Percentiles rank a stretch among this genome's conserved stretches.
Conservation (phyloP, 371 early-diverging fungal genomes). For the Lichtheimia corymbifera region DNA sequence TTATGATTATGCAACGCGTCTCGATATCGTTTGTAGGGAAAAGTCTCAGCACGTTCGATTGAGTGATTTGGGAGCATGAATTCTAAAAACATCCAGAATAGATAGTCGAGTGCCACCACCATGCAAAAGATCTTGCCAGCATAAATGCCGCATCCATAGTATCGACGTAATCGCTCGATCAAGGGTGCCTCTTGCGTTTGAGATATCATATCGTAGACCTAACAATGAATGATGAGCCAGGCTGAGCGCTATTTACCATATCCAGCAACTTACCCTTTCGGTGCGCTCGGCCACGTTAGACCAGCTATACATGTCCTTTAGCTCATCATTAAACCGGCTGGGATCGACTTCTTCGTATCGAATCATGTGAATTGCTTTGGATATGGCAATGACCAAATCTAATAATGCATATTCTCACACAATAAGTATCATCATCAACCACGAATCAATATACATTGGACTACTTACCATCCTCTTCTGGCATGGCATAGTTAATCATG, state of each 20-base stretch:
- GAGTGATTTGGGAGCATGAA: conserved; percentile 74
- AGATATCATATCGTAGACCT: conserved; percentile 75
- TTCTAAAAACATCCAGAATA: conserved; percentile 82
- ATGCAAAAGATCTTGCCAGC: conserved; percentile 93
- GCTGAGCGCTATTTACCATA: conserved; percentile 5
- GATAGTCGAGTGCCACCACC: conserved; percentile 84
- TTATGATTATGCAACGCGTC: conserved; percentile 17
- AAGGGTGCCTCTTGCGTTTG: conserved; percentile 68
- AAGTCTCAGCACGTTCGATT: conserved; percentile 73
- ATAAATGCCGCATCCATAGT: conserved; percentile 88
- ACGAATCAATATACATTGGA: background rate
- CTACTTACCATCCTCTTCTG: conserved; percentile 83
- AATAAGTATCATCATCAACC: background rate
- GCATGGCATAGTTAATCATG: conserved; percentile 94
- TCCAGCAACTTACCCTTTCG: conserved; percentile 58
- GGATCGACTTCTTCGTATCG: conserved; percentile 72
- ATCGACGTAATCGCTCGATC: conserved; percentile 82
- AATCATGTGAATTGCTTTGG: conserved; percentile 75
- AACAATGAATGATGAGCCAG: conserved; percentile 1
- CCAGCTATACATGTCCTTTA: conserved; percentile 96
- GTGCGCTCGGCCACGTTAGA: conserved; percentile 92
- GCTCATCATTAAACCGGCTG: conserved; percentile 73
- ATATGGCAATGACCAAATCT: conserved; percentile 78
- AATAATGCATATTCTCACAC: background rate
- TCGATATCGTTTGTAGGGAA: conserved; percentile 64